Percentiles rank a stretch among this genome's conserved stretches.
phyloP scores from a whole-genome alignment of 2,329 filamentous ascomycete species.

The Rhynchosporium agropyri region DNA sequence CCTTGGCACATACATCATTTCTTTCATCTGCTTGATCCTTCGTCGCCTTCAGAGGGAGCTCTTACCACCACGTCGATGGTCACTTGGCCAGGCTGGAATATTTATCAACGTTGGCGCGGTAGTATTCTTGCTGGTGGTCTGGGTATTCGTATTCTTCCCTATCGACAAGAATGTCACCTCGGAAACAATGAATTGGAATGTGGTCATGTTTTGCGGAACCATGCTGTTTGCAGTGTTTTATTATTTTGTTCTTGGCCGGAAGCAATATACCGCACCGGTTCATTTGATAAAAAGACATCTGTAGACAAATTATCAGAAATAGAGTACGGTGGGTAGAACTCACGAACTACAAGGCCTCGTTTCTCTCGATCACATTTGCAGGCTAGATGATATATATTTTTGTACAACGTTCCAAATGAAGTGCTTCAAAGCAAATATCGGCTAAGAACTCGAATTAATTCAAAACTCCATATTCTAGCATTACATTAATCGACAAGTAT shows the following conservation, averaged over 20 bases:
- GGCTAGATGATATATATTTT: no score
- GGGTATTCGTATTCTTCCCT: slow-evolving; percentile 54
- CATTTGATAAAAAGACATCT: slow-evolving; percentile 21
- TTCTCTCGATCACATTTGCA: no score
- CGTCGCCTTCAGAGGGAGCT: slow-evolving; percentile 42
- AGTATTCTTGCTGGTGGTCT: slow-evolving; percentile 48
- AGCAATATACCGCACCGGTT: slow-evolving; percentile 38
- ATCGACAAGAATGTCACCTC: slow-evolving; percentile 42
- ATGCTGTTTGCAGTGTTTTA: slow-evolving; percentile 30
- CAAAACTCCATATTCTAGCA: no score
- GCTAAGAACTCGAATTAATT: no score
- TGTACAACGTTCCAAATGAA: no score
- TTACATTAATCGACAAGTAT: no score
- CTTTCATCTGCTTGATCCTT: slow-evolving; percentile 48
- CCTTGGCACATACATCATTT: slow-evolving; percentile 53
- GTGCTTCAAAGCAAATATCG: no score
- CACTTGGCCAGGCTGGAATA: slow-evolving; percentile 47
- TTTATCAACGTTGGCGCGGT: slow-evolving; percentile 48
- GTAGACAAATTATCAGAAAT: neutral
- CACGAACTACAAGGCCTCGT: no score
- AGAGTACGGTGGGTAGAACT: no score
- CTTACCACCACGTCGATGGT: slow-evolving; percentile 43
- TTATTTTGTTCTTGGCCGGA: slow-evolving; percentile 41
- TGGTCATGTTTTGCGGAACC: slow-evolving; percentile 26
- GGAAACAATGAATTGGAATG: slow-evolving; percentile 50